Evolutionary conservation across 352 stramenopile species (phyloP).

Genomic region (Aphanomyces cochlioides): DNA sequence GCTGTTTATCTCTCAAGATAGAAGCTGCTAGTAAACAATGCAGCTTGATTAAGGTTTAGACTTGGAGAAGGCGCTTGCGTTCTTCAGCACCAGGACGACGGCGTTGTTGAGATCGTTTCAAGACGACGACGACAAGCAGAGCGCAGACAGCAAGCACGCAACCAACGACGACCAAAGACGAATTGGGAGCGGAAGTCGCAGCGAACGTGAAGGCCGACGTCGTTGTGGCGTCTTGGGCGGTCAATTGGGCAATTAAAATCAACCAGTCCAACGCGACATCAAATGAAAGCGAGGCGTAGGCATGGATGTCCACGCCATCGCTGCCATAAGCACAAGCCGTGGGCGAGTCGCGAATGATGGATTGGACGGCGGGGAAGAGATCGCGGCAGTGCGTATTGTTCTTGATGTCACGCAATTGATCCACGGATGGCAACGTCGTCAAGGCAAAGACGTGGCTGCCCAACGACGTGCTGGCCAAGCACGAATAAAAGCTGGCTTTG

Average conservation of each 20-base stretch:
- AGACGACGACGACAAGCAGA: not conserved
- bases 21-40: not conserved
- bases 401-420: not conserved
- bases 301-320: not conserved
- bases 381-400: not conserved
- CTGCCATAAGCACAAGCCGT: not conserved
- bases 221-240: not conserved
- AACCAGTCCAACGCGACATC: not conserved
- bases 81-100: not conserved
- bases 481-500: not conserved
- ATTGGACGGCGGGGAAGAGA: not conserved
- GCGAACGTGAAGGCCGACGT: not conserved
- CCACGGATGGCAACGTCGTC: not conserved
- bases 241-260: not conserved
- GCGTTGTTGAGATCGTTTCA: not conserved
- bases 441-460: not conserved
- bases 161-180: not conserved
- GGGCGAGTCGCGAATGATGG: not conserved
- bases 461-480: not conserved
- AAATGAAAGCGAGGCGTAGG: not conserved
- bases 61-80: not conserved
- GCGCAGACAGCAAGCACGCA: not conserved
- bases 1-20: too few relatives aligned
- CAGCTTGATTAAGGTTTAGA: not conserved
- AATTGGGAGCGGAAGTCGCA: not conserved